A percentile compares a stretch with the other conserved stretches of the same genome.
Evolutionary conservation across 305 asterid genomes (phyloP).

Genomic region (Fraxinus sp.): DNA sequence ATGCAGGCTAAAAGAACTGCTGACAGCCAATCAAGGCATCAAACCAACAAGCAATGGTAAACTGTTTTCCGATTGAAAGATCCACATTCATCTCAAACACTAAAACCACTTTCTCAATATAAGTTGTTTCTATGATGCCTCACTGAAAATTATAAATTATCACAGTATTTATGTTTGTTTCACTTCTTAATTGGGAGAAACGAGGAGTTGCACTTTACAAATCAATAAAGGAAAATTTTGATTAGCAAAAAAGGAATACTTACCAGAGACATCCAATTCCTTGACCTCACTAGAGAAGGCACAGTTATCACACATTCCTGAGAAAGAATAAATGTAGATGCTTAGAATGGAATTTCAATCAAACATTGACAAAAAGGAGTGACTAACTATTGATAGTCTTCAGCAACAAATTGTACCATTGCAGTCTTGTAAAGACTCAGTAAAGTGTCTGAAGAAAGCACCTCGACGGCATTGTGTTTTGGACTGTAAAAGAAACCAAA

Average conservation of each 20-base stretch:
- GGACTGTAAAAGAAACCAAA: conserved; percentile 46
- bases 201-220: background rate
- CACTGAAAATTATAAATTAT: background rate
- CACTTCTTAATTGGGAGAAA: background rate
- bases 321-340: conserved; percentile 27
- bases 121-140: background rate
- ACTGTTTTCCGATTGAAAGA: background rate
- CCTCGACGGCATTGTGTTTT: conserved; percentile 78
- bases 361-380: background rate
- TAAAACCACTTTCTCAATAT: background rate
- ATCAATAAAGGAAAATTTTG: background rate
- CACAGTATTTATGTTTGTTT: background rate
- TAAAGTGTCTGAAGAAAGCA: conserved; percentile 90
- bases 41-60: background rate
- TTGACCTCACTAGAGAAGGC: conserved; percentile 60
- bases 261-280: conserved; percentile 87
- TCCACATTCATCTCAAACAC: background rate
- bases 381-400: conserved; percentile 18
- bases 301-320: conserved; percentile 98
- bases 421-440: conserved; percentile 88
- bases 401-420: conserved; percentile 51
- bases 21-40: background rate
- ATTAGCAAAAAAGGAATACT: background rate
- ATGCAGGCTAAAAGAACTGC: background rate
- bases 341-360: conserved; percentile 16